Evolutionary conservation across 2,329 filamentous ascomycete genomes (phyloP), one percentile per base, ranked within the genome.

Genomic region (Penicillium sp.): DNA sequence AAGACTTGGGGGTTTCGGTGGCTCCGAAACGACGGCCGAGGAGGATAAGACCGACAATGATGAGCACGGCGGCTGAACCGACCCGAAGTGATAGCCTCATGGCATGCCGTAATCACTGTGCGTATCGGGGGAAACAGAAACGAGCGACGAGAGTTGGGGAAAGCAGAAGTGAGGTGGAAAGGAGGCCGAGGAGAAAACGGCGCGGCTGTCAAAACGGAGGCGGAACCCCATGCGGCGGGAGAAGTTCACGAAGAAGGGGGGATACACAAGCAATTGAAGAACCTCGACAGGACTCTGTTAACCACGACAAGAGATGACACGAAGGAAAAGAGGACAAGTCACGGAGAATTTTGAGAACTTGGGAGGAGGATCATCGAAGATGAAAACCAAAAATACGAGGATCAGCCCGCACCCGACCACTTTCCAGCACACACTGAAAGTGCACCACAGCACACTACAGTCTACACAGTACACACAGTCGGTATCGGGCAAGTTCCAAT

Each of bases 21-120:
- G 67, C 59, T 50, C 65, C 61, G 53, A 70, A 49, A 35, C 67
- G 66, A 59, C 69, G 67, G 54, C 67, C 69, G 56, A 74, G 57
- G 25, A 74, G 59, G 60, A 73, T 35, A 41, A 75, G 59, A 55
- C 66, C 54, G 59, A 72, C 37, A 63, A 74, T 64, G 54, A 74
- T 67, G 51, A 75, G 68, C 62, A 65, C 69, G 55, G 69, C 68
- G 58, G 67, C 71, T 62, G 61, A 71, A 63, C 66, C 71, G 66
- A 66, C 61, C 62, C 72, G 63, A n/a, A 65, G 54, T 66, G 63
- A 66, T 57, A 67, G 53, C 62, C 66, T 68, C 66, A 68, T 68
- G 54, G 64, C 66, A 67, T 66, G 41, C 61, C 63, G 58, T 54
- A 57, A 48, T 62, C 39, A 42, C 48, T 11, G 52, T 54, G 52